These are phyloP conservation scores for Naumovozyma baii DNA, from an alignment of 805 yeast genomes.

Conservation along the genomic window DNA sequence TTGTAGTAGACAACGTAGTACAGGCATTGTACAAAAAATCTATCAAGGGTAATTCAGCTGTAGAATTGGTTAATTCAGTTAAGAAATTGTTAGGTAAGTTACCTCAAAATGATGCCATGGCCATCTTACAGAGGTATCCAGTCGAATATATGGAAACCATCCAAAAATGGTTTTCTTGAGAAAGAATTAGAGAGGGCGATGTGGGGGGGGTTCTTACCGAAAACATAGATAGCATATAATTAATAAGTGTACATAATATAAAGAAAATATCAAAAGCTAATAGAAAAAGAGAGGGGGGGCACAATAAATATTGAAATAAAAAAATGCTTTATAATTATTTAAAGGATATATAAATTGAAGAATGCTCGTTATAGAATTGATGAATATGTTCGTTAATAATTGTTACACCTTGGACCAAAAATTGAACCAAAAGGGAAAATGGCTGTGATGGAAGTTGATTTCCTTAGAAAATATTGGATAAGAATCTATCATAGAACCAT, in stretches of 20 bases:
- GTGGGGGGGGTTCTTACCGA: too few relatives aligned
- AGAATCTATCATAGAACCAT: constrained; percentile 41
- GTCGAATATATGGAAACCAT: constrained; percentile 50
- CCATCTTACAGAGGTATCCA: constrained; percentile 52
- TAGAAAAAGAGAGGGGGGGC: neutral
- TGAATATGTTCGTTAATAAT: too few relatives aligned
- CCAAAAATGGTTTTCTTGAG: constrained; percentile 45
- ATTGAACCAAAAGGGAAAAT: neutral
- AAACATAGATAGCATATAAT: too few relatives aligned
- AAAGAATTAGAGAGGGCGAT: neutral
- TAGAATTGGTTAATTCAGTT: constrained; percentile 48
- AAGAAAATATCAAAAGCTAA: neutral
- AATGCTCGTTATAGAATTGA: too few relatives aligned
- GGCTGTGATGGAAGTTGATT: neutral
- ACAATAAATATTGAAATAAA: too few relatives aligned
- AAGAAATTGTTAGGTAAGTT: constrained; percentile 54
- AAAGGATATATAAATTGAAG: neutral
- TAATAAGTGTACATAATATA: neutral
- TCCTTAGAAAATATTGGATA: constrained; percentile 41
- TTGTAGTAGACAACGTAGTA: constrained; percentile 57
- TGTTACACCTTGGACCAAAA: too few relatives aligned
- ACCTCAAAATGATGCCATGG: constrained; percentile 62
- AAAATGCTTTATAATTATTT: neutral
- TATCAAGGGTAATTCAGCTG: constrained; percentile 63
- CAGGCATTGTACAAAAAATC: constrained; percentile 65